Base-by-base conservation (phyloP, 1,284 basidiomycete species). In the Irpex sp. region DNA sequence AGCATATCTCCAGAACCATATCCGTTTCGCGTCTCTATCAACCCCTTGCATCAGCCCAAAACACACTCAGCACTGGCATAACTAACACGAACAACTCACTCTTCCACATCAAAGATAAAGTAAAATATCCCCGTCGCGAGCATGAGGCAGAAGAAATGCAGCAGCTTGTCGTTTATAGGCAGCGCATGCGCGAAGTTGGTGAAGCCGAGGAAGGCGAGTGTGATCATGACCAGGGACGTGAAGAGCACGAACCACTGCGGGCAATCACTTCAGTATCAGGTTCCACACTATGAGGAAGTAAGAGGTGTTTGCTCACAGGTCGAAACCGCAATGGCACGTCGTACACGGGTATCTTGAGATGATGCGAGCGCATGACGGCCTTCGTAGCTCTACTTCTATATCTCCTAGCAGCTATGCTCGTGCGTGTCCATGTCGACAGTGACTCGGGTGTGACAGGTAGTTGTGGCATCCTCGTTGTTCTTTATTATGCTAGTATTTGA, bases 101-200 rank as follows among this genome's bases (percentile, higher is more conserved):
- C 92, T 67, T 96, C 93, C 9, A 95, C 88, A 68, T 94, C 92
- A 64, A 92, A 86, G 57, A 95, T 93, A 71, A 92, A 91, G 75
- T 94, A 96, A 75, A 95, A 95, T 5, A 94, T 82, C 4, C 78
- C 86, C 0, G 93, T 94, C 0, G 93, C 92, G 36, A 91, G 66
- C 64, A 81, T 81, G 68, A 97, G 89, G 74, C 92, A 93, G 21
- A 93, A 71, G 72, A 96, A 94, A 71, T 94, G 94, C 34, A 95
- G 77, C 11, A 95, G 70, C 77, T 95, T 94, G 83, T 92, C 91
- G 72, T 92, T 92, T 15, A 95, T 73, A 0, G 90, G 90, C 8
- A 94, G 73, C 3, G 84, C 76, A 64, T 80, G 79, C 17, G 85
- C 79, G 67, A 89, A 78, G 74, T 90, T 84, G 26, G 91, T 90